Evolutionary conservation across 441 rosid species (phyloP).

Genomic region (Arabidopsis lyrata): DNA sequence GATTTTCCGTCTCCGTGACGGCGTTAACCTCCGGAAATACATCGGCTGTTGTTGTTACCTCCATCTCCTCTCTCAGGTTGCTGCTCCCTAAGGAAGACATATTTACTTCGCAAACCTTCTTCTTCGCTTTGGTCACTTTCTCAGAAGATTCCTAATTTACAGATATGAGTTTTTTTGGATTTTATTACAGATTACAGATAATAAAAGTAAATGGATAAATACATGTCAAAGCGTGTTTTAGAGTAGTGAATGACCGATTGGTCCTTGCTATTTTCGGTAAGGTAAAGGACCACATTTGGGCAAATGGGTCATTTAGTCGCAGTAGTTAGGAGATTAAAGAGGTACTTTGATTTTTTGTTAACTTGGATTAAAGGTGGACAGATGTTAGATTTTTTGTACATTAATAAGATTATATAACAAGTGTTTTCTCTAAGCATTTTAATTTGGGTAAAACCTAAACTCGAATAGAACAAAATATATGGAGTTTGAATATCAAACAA

Average conservation of each 20-base stretch:
- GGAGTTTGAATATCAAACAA: not conserved
- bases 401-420: not conserved
- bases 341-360: too few relatives aligned
- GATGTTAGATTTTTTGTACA: not conserved
- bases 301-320: constrained; percentile 7
- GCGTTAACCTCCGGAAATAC: constrained; percentile 20
- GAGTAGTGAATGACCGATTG: not conserved
- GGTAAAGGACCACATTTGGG: not conserved
- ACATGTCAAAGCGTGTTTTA: constrained; percentile 17
- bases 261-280: constrained; percentile 11
- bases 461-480: too few relatives aligned
- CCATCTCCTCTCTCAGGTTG: constrained; percentile 19
- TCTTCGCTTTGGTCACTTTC: constrained; percentile 30
- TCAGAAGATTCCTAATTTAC: constrained; percentile 24
- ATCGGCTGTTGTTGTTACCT: constrained; percentile 25
- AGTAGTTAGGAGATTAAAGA: constrained; percentile 1
- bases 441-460: too few relatives aligned
- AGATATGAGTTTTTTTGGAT: not conserved
- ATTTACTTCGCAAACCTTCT: not conserved
- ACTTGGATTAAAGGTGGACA: not conserved
- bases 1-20: not conserved
- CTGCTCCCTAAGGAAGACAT: not conserved
- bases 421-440: too few relatives aligned
- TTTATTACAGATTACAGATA: not conserved
- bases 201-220: constrained; percentile 4